Evolutionary conservation across 2,329 filamentous ascomycete species (phyloP).

Genomic region (Ophiocordyceps unilateralis): DNA sequence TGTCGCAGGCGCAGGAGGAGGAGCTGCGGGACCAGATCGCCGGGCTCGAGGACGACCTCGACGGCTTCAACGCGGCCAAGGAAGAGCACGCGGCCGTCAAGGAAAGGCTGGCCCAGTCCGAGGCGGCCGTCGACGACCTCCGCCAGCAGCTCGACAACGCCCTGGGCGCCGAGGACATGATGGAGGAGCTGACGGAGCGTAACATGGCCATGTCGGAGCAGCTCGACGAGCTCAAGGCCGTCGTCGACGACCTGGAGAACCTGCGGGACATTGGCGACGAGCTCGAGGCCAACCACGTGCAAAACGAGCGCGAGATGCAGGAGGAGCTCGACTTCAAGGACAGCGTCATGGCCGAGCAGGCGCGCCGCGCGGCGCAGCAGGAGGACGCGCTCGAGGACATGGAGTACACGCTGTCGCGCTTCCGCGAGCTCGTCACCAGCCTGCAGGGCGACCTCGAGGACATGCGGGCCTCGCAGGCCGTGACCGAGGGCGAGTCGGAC

Average conservation of each 20-base stretch:
- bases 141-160: slow-evolving; percentile 83
- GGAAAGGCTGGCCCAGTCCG: slow-evolving; percentile 54
- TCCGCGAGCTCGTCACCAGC: slow-evolving; percentile 74
- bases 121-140: slow-evolving; percentile 67
- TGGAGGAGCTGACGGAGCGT: slow-evolving; percentile 77
- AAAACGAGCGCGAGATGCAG: slow-evolving; percentile 86
- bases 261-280: slow-evolving; percentile 90
- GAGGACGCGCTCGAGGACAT: slow-evolving; percentile 70
- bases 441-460: slow-evolving; percentile 79
- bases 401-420: slow-evolving; percentile 76
- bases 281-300: slow-evolving; percentile 80
- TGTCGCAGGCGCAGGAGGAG: slow-evolving; percentile 70
- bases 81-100: slow-evolving; percentile 53
- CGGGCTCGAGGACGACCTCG: slow-evolving; percentile 54
- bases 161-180: slow-evolving; percentile 79
- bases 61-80: slow-evolving; percentile 49
- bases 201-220: slow-evolving; percentile 72
- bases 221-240: slow-evolving; percentile 64
- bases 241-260: slow-evolving; percentile 74
- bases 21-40: slow-evolving; percentile 63
- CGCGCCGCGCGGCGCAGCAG: slow-evolving; percentile 54
- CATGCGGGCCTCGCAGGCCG: slow-evolving; percentile 77
- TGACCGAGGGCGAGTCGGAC: slow-evolving; percentile 83
- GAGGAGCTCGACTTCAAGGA: slow-evolving; percentile 86
- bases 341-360: slow-evolving; percentile 65